Conservation (phyloP, 2,329 filamentous ascomycete genomes). For the Bipolaris gigantea region DNA sequence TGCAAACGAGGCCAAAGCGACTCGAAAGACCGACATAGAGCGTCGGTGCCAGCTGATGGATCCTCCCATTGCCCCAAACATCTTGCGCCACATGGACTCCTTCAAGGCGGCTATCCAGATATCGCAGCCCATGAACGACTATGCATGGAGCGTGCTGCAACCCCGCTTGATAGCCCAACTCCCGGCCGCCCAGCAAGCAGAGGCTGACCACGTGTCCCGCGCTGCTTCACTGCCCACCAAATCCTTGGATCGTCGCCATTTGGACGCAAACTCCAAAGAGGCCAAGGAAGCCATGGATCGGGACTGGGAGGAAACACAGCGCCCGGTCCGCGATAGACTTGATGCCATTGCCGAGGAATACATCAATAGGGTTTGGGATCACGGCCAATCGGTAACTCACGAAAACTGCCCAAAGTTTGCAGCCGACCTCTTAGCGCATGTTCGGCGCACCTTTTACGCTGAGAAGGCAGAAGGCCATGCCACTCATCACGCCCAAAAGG, state of each 20-base stretch:
- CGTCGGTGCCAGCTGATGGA: slow-evolving; percentile 66
- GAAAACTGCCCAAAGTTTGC: slow-evolving; percentile 70
- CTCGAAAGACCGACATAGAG: slow-evolving; percentile 71
- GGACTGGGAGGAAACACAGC: slow-evolving; percentile 72
- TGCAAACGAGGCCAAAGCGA: slow-evolving; percentile 64
- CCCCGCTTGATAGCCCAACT: slow-evolving; percentile 68
- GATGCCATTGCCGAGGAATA: slow-evolving; percentile 69
- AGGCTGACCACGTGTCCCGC: slow-evolving; percentile 55
- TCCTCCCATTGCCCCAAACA: slow-evolving; percentile 64
- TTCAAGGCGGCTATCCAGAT: slow-evolving; percentile 76
- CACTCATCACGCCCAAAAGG: slow-evolving; percentile 24
- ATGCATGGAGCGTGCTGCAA: slow-evolving; percentile 69
- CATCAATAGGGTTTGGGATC: slow-evolving; percentile 66
- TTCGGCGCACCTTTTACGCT: slow-evolving; percentile 68
- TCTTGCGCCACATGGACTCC: slow-evolving; percentile 70
- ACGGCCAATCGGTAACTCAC: slow-evolving; percentile 64
- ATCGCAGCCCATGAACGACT: slow-evolving; percentile 66
- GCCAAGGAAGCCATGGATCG: slow-evolving; percentile 64
- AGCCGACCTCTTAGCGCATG: slow-evolving; percentile 68
- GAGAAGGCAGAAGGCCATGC: slow-evolving; percentile 59
- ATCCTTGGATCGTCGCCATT: slow-evolving; percentile 51
- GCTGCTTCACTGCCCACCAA: slow-evolving; percentile 51
- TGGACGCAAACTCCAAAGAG: slow-evolving; percentile 54
- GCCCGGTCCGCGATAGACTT: slow-evolving; percentile 66
- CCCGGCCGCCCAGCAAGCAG: slow-evolving; percentile 62